A percentile compares a stretch with the other conserved stretches of the same genome.
phyloP scores from a whole-genome alignment of 129 eudicot genomes.

The Flaveria brownii region DNA sequence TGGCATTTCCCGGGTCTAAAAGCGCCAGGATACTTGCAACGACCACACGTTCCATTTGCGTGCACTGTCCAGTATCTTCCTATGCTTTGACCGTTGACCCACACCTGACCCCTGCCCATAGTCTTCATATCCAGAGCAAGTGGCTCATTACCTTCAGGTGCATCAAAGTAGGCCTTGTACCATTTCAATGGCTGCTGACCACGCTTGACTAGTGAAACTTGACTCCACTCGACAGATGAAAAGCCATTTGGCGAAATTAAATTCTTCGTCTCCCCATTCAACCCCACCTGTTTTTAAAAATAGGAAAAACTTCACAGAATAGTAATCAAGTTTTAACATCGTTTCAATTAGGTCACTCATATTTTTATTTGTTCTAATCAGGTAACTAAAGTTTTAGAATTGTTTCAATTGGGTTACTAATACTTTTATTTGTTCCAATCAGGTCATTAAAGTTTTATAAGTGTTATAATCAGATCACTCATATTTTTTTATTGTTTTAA shows the following conservation, averaged over 20 bases:
- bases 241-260: constrained; percentile 53
- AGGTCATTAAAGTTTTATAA: too few species aligned
- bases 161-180: constrained; percentile 91
- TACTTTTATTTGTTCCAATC: too few species aligned
- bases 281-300: constrained; percentile 55
- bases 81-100: constrained; percentile 91
- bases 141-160: constrained; percentile 74
- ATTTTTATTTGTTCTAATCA: too few species aligned
- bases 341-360: too few species aligned
- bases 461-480: too few species aligned
- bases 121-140: constrained; percentile 74
- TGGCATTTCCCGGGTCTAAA: constrained; percentile 70
- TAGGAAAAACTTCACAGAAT: too few species aligned
- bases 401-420: too few species aligned
- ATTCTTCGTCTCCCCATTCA: constrained; percentile 74
- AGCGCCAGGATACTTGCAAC: constrained; percentile 64
- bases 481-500: too few species aligned
- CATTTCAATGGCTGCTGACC: constrained; percentile 70
- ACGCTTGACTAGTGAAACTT: constrained; percentile 42
- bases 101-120: constrained; percentile 82
- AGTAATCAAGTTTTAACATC: too few species aligned
- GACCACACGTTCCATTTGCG: constrained; percentile 67
- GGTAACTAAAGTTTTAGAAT: too few species aligned
- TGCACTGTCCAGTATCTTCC: constrained; percentile 75
- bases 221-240: constrained; percentile 65